Percentiles rank a stretch among this genome's conserved stretches.
These are phyloP conservation scores for Trichoderma atrobrunneum DNA, from an alignment of 2,329 filamentous ascomycete genomes.

Conservation along the genomic window DNA sequence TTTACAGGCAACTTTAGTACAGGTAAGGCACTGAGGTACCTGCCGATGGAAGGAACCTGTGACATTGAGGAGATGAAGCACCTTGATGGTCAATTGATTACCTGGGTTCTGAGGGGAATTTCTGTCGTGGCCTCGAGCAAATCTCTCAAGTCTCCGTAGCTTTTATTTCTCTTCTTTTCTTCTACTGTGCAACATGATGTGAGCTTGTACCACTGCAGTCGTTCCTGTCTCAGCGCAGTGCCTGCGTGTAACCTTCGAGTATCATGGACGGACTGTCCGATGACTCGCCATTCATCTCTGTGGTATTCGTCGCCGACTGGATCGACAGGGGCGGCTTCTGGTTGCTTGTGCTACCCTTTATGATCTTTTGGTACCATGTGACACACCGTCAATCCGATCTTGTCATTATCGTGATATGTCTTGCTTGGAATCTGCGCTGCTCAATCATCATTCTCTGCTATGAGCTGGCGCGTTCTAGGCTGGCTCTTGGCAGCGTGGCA, in stretches of 20 bases:
- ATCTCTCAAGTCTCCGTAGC: neutral
- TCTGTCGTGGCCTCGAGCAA: neutral
- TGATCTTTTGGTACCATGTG: constrained; percentile 17
- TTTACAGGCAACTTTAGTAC: neutral
- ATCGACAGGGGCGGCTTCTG: constrained; percentile 20
- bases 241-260: neutral
- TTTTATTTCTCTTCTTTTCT: neutral
- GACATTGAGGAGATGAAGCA: neutral
- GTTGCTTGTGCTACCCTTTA: neutral
- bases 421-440: constrained; percentile 22
- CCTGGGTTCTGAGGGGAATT: neutral
- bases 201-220: neutral
- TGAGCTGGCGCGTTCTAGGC: neutral
- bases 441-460: neutral
- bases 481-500: neutral
- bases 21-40: constrained; percentile 23
- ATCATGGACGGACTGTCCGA: constrained; percentile 29
- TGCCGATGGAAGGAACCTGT: constrained; percentile 22
- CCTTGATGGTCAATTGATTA: constrained; percentile 31
- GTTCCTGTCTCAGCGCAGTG: neutral
- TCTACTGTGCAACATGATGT: neutral
- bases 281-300: constrained; percentile 25
- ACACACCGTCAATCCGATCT: constrained; percentile 27
- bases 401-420: constrained; percentile 26
- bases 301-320: constrained; percentile 25